These are phyloP conservation scores for Psilocybe cubensis DNA, from an alignment of 768 basidiomycete genomes.

Conservation along the genomic window DNA sequence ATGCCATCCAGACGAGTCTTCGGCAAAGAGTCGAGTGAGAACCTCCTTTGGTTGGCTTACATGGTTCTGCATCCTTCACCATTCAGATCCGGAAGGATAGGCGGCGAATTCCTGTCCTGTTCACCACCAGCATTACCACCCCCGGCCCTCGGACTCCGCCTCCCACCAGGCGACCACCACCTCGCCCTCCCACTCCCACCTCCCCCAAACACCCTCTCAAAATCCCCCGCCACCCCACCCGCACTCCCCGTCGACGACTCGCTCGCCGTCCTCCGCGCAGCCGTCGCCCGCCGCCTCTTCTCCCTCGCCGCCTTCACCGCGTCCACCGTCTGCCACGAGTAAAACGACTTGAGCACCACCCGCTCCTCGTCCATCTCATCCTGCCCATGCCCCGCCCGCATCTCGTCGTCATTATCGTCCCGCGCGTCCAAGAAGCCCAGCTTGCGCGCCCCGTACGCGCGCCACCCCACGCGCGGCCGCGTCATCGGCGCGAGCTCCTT, in stretches of 20 bases:
- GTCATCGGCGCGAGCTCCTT: constrained; percentile 62
- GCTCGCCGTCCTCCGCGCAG: constrained; percentile 45
- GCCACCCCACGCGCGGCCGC: constrained; percentile 75
- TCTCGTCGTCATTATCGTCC: constrained; percentile 63
- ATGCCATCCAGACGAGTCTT: too few species aligned
- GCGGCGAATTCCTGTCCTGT: constrained; percentile 55
- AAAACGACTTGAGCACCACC: constrained; percentile 83
- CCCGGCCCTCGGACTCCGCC: constrained; percentile 31
- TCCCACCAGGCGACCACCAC: constrained; percentile 63
- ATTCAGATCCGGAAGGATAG: constrained; percentile 46
- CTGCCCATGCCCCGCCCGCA: constrained; percentile 75
- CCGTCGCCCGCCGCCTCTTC: constrained; percentile 58
- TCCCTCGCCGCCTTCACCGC: constrained; percentile 68
- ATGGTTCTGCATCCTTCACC: constrained; percentile 72
- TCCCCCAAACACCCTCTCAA: constrained; percentile 24
- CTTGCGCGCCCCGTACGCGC: constrained; percentile 71
- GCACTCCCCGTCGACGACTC: constrained; percentile 29
- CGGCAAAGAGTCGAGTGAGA: too few species aligned
- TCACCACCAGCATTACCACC: constrained; percentile 7
- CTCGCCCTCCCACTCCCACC: constrained; percentile 31
- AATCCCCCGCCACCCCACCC: constrained; percentile 35
- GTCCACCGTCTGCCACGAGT: constrained; percentile 87
- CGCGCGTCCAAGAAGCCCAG: constrained; percentile 71
- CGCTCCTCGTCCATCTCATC: constrained; percentile 79
- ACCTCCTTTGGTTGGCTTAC: too few species aligned